Evolutionary conservation across 75 land plant species (phyloP).

Genomic region (Larix kaempferi): DNA sequence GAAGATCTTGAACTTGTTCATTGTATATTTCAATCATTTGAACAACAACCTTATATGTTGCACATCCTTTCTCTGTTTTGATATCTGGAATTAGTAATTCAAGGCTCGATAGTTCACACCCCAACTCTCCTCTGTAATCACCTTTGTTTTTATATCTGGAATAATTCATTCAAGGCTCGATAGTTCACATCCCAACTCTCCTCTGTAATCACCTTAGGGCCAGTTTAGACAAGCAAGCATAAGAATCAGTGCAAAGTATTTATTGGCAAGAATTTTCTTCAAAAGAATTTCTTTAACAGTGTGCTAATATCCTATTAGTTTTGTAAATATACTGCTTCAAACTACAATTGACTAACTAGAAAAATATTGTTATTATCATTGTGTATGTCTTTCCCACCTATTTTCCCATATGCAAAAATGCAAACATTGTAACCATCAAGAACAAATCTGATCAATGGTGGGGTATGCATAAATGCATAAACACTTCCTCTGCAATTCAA

Average conservation of each 20-base stretch:
- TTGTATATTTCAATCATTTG: constrained; percentile 97
- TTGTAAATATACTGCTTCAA: constrained; percentile 9
- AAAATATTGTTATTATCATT: constrained; percentile 53
- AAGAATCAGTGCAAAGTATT: neutral
- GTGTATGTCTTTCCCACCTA: constrained; percentile 97
- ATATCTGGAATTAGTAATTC: constrained; percentile 69
- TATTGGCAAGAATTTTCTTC: too few species aligned
- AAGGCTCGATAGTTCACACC: constrained; percentile 93
- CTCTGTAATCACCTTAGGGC: too few species aligned
- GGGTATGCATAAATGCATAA: constrained; percentile 83
- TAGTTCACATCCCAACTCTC: too few species aligned
- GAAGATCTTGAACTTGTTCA: constrained; percentile 95
- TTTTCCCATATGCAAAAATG: constrained; percentile 99
- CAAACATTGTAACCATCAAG: constrained; percentile 98
- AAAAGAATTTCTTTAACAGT: neutral
- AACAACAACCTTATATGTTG: constrained; percentile 72
- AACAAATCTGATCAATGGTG: constrained; percentile 89
- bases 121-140: constrained; percentile 53
- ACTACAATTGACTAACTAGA: neutral
- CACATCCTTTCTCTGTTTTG: constrained; percentile 67
- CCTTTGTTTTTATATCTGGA: too few species aligned
- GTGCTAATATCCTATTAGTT: neutral
- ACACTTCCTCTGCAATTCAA: constrained; percentile 70
- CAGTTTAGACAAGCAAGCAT: constrained; percentile 35
- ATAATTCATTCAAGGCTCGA: too few species aligned